Evolutionary conservation across 768 basidiomycete genomes (phyloP), one percentile per base, ranked within the genome.

Genomic region (Harrya chromipes): DNA sequence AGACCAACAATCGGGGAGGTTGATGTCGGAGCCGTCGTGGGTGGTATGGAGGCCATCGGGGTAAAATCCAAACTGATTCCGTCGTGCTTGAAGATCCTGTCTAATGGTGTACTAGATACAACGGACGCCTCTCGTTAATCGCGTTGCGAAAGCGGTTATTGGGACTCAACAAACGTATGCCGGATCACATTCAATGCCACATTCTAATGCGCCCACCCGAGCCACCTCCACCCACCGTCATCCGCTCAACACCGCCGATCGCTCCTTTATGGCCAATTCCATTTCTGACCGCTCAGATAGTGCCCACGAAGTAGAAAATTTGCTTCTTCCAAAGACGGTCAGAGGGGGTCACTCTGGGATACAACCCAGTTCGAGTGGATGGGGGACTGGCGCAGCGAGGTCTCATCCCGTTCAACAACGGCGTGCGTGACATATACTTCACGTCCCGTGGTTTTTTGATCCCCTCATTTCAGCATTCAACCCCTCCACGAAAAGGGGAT

Each of bases 231-330:
- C 62, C 7, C 70, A 71, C 26, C 79, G 81, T 26, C 83, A 81
- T 60, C 72, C 76, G 26, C 51, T 69, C 46, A 56, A 64, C 40
- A 47, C 55, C 21, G 66, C 65, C 52, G 74, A 78, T 48, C 71
- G 67, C 23, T 70, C 74, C 19, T 74, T 79, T 56, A 70, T 70
- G 49, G 70, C 78, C 26, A 68, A 70, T 23, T 71, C 74, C 52
- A 53, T 72, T 36, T 83, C 82, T 39, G 82, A 84, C 60, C 74
- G 73, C 27, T 84, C 86, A 27, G 81, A 81, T 46, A 87, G 85
- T 62, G 76, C 79, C 1, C 78, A 82, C 43, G 87, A 89, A 59
- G 84, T 88, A n/a, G 87, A 90, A 60, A 77, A 78, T 53, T 62
- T 87, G 52, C 72, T 88, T 33, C 67, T 76, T 39, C 60, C 64